Evolutionary conservation across 148 eudicot species (phyloP), one percentile per base, ranked within the genome.

Genomic region (Rhododendron ovatum): DNA sequence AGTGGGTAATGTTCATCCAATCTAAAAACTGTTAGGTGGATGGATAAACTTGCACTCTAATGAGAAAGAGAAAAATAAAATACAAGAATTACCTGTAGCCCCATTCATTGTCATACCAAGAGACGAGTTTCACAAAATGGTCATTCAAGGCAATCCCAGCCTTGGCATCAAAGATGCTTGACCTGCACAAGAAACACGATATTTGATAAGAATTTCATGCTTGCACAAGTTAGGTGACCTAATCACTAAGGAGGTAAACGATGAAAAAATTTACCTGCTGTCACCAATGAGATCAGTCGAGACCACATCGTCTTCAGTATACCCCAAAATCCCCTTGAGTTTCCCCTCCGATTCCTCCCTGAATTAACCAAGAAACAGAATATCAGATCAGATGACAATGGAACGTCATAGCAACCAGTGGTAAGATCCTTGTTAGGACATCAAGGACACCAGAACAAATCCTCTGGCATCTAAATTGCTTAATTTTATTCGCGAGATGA

Each of bases 51-150:
- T 30, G 67, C 24, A 28, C 7, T 22, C 5, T 53, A 0, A 12
- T 17, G 20, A 55, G 61, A n/a, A n/a, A 4, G 43, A 11, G 4
- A 45, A 47, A n/a, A 20, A 47, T 2, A 15, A 24, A 28, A 28
- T 28, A 59, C 2, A 4, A 17, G 22, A 84, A 71, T 89, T 92
- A 95, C 98, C 98, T 94, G 94, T 95, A 94, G 33, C 98, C 98
- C 98, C 95, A 94, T 90, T 95, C 98, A 35, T 95, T 95, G 92
- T 95, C 98, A 37, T 95, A 94, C 98, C 98, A 95, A 18, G 98
- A 91, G 59, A 94, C 92, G 28, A 95, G 90, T 87, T 95, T 95
- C 67, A 94, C 91, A 85, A 93, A 94, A 67, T 91, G 90, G 67
- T 89, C 89, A 81, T 90, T 95, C 92, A 95, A 88, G 73, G 98